These are phyloP conservation scores for Thecaphora thlaspeos DNA, from an alignment of 1,284 basidiomycete species.

Conservation along the genomic window DNA sequence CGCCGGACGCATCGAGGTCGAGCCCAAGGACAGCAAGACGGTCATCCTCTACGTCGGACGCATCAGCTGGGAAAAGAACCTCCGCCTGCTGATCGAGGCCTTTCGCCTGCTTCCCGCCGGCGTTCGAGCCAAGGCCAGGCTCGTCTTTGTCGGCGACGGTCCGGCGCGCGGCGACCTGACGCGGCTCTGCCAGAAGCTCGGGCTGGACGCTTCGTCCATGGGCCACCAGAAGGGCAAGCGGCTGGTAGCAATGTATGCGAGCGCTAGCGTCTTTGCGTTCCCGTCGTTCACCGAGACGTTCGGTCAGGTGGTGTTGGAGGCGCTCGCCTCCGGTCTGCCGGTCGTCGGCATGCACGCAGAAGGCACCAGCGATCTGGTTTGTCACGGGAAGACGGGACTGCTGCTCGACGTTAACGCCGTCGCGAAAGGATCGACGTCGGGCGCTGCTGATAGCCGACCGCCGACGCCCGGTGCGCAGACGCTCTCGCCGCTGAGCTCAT, in stretches of 20 bases:
- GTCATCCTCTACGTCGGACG: constrained; percentile 60
- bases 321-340: constrained; percentile 64
- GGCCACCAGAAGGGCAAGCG: constrained; percentile 60
- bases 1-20: constrained; percentile 12
- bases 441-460: constrained; percentile 1
- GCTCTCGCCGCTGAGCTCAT: not conserved
- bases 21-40: constrained; percentile 38
- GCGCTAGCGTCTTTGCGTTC: constrained; percentile 64
- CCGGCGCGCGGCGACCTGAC: constrained; percentile 62
- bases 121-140: constrained; percentile 58
- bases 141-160: constrained; percentile 65
- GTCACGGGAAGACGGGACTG: constrained; percentile 61
- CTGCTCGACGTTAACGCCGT: constrained; percentile 52
- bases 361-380: constrained; percentile 64
- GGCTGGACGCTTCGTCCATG: constrained; percentile 62
- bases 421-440: constrained; percentile 13
- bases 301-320: constrained; percentile 65
- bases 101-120: constrained; percentile 57
- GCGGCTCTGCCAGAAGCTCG: constrained; percentile 59
- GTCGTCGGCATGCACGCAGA: constrained; percentile 65
- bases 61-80: constrained; percentile 65
- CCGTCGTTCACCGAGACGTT: constrained; percentile 65
- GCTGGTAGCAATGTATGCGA: constrained; percentile 61
- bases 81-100: constrained; percentile 63
- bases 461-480: constrained; percentile 13